Evolutionary conservation across 2,329 filamentous ascomycete species (phyloP).

Genomic region (Epichloe sibirici): DNA sequence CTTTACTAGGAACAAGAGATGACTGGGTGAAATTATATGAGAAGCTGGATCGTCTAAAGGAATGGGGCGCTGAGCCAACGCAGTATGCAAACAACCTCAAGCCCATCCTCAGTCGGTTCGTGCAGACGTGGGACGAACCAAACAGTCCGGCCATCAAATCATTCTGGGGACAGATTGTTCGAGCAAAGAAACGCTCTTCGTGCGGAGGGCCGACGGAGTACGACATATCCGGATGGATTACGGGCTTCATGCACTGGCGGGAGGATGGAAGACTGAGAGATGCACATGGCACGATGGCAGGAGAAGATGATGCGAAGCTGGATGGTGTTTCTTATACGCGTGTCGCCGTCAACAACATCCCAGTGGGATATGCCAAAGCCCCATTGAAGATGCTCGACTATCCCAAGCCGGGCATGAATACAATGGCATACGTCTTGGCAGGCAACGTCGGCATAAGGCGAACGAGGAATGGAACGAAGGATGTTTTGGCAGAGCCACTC

Average conservation of each 20-base stretch:
- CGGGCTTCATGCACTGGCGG: constrained; percentile 34
- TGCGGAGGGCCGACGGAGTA: constrained; percentile 21
- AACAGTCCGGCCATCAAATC: constrained; percentile 17
- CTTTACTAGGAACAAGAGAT: constrained; percentile 23
- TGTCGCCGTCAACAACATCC: constrained; percentile 16
- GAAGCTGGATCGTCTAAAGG: constrained; percentile 29
- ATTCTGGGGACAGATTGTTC: constrained; percentile 34
- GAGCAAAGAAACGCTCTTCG: constrained; percentile 18
- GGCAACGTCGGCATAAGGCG: constrained; percentile 25
- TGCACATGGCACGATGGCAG: constrained; percentile 6
- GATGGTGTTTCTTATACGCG: constrained; percentile 20
- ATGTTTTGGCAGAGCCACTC: constrained; percentile 20
- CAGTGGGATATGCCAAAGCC: constrained; percentile 27
- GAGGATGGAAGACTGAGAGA: constrained; percentile 19
- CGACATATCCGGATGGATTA: constrained; percentile 35
- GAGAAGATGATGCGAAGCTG: constrained; percentile 10
- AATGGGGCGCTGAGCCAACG: constrained; percentile 31
- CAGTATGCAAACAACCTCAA: constrained; percentile 26
- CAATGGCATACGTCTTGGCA: constrained; percentile 23
- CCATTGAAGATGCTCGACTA: constrained; percentile 25
- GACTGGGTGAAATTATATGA: constrained; percentile 29
- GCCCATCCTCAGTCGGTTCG: constrained; percentile 33
- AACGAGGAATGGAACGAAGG: constrained; percentile 7
- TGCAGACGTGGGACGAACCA: constrained; percentile 29
- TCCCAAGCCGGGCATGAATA: constrained; percentile 6